These are phyloP conservation scores for Rubia peregrina DNA, from an alignment of 305 asterid species.

Conservation along the genomic window DNA sequence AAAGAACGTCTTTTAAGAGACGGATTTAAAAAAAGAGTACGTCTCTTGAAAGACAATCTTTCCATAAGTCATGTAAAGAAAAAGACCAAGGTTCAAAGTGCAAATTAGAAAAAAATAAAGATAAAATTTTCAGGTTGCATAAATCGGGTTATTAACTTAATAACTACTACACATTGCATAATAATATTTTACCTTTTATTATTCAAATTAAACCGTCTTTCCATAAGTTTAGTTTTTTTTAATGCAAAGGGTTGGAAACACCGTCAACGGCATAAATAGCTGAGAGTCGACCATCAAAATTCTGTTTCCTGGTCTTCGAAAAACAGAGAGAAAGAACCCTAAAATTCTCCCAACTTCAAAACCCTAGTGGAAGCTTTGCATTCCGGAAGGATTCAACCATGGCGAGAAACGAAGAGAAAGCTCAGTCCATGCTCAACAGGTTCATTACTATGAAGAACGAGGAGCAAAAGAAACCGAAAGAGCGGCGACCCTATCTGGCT, in stretches of 20 bases:
- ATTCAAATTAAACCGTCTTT: no score
- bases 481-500: constrained; percentile 89
- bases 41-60: no score
- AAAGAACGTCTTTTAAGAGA: no score
- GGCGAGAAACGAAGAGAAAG: constrained; percentile 99
- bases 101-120: no score
- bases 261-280: background rate
- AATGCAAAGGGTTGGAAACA: no score
- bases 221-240: no score
- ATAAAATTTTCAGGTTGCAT: no score
- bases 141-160: no score
- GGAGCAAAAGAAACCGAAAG: constrained; percentile 85
- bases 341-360: background rate
- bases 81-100: no score
- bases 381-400: constrained; percentile 30
- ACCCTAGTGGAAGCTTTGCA: constrained; percentile 2
- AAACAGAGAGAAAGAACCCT: background rate
- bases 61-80: no score
- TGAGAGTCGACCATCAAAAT: background rate
- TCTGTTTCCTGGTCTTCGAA: background rate
- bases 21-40: background rate
- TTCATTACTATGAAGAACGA: constrained; percentile 85
- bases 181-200: no score
- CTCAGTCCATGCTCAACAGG: constrained; percentile 92
- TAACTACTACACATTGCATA: no score